A percentile compares a stretch with the other conserved stretches of the same genome.
Conservation (phyloP, 768 basidiomycete genomes). For the Amanita fuliginea region DNA sequence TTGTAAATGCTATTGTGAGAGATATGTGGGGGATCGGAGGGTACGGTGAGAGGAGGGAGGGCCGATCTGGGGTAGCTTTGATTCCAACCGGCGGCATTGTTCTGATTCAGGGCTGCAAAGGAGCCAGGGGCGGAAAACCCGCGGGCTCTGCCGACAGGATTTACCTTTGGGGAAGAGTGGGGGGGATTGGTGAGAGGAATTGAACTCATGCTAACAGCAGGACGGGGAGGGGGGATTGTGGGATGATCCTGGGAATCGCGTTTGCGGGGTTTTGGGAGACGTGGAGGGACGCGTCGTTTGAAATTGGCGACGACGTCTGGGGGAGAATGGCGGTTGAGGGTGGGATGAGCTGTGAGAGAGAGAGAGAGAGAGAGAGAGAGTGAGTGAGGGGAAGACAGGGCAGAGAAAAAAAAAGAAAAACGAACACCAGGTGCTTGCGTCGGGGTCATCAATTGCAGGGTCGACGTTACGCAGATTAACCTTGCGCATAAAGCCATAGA, state of each 20-base stretch:
- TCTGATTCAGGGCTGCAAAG: constrained; percentile 60
- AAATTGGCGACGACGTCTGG: constrained; percentile 88
- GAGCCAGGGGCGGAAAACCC: constrained; percentile 81
- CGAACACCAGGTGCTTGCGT: constrained; percentile 96
- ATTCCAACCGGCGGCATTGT: constrained; percentile 46
- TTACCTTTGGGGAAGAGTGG: constrained; percentile 24
- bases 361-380: not conserved
- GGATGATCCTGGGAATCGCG: constrained; percentile 63
- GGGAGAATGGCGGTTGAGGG: constrained; percentile 82
- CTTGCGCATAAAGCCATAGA: constrained; percentile 98
- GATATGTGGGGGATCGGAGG: constrained; percentile 58
- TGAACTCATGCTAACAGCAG: constrained; percentile 60
- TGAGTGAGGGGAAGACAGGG: not conserved
- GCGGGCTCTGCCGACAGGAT: constrained; percentile 47
- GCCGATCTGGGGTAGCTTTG: constrained; percentile 48
- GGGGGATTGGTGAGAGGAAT: constrained; percentile 59
- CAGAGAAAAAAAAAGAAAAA: constrained; percentile 15
- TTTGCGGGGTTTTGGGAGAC: constrained; percentile 80
- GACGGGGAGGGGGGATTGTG: constrained; percentile 64
- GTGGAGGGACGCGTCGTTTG: constrained; percentile 91
- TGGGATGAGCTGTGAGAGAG: constrained; percentile 78
- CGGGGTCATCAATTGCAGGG: constrained; percentile 90
- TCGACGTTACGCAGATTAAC: constrained; percentile 93
- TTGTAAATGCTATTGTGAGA: constrained; percentile 49
- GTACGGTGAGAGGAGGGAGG: constrained; percentile 76